phyloP scores from a whole-genome alignment of 257 asterid genomes.

The Salvia splendens region DNA sequence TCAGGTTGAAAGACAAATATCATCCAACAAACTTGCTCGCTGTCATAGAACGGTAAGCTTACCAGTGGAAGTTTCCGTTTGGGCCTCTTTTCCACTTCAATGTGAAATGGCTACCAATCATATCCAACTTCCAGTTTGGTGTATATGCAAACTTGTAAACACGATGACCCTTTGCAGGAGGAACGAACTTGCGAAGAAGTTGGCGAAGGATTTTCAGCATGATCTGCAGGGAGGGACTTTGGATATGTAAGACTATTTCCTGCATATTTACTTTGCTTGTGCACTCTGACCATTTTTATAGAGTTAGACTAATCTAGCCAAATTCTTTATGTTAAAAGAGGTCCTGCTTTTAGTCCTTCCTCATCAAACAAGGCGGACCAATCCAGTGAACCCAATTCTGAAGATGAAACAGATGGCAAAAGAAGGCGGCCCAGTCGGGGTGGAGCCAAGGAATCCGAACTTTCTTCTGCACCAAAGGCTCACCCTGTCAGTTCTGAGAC shows the following conservation, averaged over 20 bases:
- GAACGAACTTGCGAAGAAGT: conserved; percentile 73
- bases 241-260: conserved; percentile 66
- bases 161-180: conserved; percentile 56
- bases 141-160: conserved; percentile 22
- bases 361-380: conserved; percentile 67
- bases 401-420: conserved; percentile 82
- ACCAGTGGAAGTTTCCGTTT: conserved; percentile 8
- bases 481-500: conserved; percentile 83
- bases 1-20: conserved; percentile 96
- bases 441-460: conserved; percentile 57
- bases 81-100: not conserved
- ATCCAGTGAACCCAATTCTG: conserved; percentile 70
- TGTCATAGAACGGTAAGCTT: conserved; percentile 78
- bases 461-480: conserved; percentile 78
- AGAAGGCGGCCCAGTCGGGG: conserved; percentile 69
- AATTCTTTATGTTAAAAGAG: conserved; percentile 53
- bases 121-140: conserved; percentile 16
- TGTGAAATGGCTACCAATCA: conserved; percentile 15
- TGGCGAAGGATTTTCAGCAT: conserved; percentile 79
- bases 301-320: conserved; percentile 15
- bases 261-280: conserved; percentile 7
- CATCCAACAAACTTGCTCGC: conserved; percentile 85
- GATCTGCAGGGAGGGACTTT: conserved; percentile 87
- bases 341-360: conserved; percentile 71
- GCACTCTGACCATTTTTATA: conserved; percentile 6